A percentile compares a stretch with the other conserved stretches of the same genome.
phyloP scores from a whole-genome alignment of 257 asterid genomes.

The Cordia subcordata region DNA sequence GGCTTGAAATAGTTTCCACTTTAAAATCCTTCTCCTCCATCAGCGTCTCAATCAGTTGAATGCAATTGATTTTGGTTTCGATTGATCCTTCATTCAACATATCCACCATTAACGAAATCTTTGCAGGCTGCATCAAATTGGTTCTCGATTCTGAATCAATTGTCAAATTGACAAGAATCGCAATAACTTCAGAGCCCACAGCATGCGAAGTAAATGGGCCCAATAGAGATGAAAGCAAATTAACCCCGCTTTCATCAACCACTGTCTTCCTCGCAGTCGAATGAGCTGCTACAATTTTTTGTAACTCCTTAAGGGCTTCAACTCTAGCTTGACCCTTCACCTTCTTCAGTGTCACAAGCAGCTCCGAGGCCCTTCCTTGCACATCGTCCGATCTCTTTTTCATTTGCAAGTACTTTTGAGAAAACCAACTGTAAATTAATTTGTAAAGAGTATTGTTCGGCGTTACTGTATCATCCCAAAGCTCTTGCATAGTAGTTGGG shows the following conservation, averaged over 20 bases:
- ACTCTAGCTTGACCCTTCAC: slow-evolving; percentile 63
- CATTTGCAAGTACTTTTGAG: slow-evolving; percentile 60
- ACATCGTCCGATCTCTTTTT: slow-evolving; percentile 67
- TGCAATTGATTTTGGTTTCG: slow-evolving; percentile 57
- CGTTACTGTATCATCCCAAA: slow-evolving; percentile 62
- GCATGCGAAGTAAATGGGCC: slow-evolving; percentile 72
- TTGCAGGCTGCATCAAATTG: slow-evolving; percentile 66
- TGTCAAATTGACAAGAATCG: slow-evolving; percentile 45
- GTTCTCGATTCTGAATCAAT: slow-evolving; percentile 40
- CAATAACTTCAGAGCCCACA: slow-evolving; percentile 56
- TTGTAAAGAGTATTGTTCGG: slow-evolving; percentile 63
- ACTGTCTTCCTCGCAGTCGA: slow-evolving; percentile 48
- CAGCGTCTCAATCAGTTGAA: slow-evolving; percentile 38
- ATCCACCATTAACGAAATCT: slow-evolving; percentile 52
- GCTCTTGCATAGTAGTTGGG: slow-evolving; percentile 72
- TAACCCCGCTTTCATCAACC: slow-evolving; percentile 51
- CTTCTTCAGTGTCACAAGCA: slow-evolving; percentile 43
- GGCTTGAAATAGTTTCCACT: slow-evolving; percentile 44
- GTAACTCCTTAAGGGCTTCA: slow-evolving; percentile 54
- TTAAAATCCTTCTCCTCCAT: slow-evolving; percentile 54
- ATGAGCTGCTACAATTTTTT: slow-evolving; percentile 40
- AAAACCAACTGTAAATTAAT: slow-evolving; percentile 53
- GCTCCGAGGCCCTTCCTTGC: slow-evolving; percentile 52
- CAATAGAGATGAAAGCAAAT: slow-evolving; percentile 46
- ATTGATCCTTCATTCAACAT: slow-evolving; percentile 61